These are phyloP conservation scores for Pugionium cornutum DNA, from an alignment of 345 rosid genomes.

Conservation along the genomic window DNA sequence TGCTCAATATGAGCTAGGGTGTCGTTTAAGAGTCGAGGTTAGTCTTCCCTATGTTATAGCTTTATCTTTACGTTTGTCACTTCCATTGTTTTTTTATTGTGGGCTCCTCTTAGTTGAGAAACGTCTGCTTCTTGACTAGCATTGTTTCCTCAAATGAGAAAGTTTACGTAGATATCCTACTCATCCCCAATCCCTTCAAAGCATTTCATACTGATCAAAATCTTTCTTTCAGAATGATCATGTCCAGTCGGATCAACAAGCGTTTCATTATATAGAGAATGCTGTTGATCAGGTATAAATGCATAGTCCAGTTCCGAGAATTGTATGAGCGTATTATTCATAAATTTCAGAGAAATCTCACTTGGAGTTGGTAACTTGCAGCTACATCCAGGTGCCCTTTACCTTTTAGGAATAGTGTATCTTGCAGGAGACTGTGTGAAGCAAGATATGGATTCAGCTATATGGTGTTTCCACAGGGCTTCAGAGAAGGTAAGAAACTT, in stretches of 20 bases:
- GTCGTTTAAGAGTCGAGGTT: constrained; percentile 84
- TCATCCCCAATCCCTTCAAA: neutral
- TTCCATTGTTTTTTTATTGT: too few species aligned
- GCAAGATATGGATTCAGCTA: constrained; percentile 85
- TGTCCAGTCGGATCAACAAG: constrained; percentile 82
- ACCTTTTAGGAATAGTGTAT: constrained; percentile 86
- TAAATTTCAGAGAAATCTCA: constrained; percentile 36
- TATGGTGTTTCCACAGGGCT: constrained; percentile 94
- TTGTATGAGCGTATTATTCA: neutral
- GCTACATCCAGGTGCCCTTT: constrained; percentile 98
- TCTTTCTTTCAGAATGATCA: constrained; percentile 57
- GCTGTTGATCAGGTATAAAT: constrained; percentile 84
- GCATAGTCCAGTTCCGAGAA: neutral
- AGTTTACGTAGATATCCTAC: neutral
- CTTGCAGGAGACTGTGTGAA: constrained; percentile 86
- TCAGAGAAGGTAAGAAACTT: constrained; percentile 64
- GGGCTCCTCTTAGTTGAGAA: constrained; percentile 10
- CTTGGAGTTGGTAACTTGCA: constrained; percentile 39
- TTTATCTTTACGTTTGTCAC: neutral
- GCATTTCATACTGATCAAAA: neutral
- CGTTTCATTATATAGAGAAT: constrained; percentile 85
- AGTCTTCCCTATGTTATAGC: constrained; percentile 16
- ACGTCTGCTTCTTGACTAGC: neutral
- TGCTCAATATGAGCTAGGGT: constrained; percentile 82
- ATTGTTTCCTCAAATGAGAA: neutral